These are phyloP conservation scores for Pseudognaphalium luteoalbum DNA, from an alignment of 129 eudicot species.

Conservation along the genomic window DNA sequence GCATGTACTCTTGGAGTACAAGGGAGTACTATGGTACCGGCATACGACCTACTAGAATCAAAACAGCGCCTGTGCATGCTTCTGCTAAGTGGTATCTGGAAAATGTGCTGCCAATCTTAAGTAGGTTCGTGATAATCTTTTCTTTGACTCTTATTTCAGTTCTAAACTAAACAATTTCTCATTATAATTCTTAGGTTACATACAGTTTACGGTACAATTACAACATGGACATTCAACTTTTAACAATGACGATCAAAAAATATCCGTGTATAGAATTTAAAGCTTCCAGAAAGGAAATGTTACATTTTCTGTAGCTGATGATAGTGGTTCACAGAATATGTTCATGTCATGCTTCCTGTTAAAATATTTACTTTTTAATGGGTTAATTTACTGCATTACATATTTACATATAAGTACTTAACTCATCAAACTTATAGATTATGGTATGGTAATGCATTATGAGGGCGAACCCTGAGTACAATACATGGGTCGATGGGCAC, in stretches of 20 bases:
- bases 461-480: too few relatives aligned
- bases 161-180: not conserved
- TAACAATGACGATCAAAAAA: too few relatives aligned
- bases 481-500: too few relatives aligned
- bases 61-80: slow-evolving; percentile 93
- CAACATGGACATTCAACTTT: too few relatives aligned
- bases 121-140: slow-evolving; percentile 52
- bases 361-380: not conserved
- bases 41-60: slow-evolving; percentile 80
- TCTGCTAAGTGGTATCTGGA: slow-evolving; percentile 86
- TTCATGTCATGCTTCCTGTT: not conserved
- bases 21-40: slow-evolving; percentile 92
- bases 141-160: not conserved
- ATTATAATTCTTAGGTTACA: not conserved
- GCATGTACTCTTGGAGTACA: slow-evolving; percentile 76
- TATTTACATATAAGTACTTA: not conserved
- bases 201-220: not conserved
- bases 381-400: not conserved
- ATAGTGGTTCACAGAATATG: not conserved
- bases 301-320: too few relatives aligned
- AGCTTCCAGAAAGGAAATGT: too few relatives aligned
- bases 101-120: slow-evolving; percentile 72
- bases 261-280: too few relatives aligned
- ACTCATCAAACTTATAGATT: not conserved
- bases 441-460: not conserved